phyloP scores from a whole-genome alignment of 2,329 filamentous ascomycete genomes.

The Talaromyces atroroseus region DNA sequence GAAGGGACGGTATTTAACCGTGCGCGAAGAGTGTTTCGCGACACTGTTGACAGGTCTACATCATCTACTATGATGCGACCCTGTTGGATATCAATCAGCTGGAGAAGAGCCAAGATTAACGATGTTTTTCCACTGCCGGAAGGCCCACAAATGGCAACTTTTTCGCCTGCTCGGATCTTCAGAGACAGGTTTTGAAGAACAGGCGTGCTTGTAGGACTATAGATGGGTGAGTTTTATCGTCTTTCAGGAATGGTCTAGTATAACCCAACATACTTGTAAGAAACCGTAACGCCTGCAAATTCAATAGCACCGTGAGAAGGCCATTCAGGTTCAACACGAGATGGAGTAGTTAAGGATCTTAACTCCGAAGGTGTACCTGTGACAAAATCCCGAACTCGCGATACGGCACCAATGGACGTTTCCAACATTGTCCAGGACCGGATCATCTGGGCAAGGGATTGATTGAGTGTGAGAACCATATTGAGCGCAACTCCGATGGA shows the following conservation, averaged over 20 bases:
- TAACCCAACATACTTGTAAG: slow-evolving; percentile 33
- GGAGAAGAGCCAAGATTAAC: slow-evolving; percentile 36
- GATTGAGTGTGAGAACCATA: slow-evolving; percentile 51
- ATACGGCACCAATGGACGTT: slow-evolving; percentile 53
- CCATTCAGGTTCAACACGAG: slow-evolving; percentile 34
- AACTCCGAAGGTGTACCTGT: slow-evolving; percentile 42
- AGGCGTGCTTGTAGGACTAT: slow-evolving; percentile 21
- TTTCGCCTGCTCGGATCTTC: slow-evolving; percentile 37
- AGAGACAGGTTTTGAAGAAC: slow-evolving; percentile 46
- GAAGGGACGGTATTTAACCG: slow-evolving; percentile 40
- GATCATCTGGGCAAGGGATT: slow-evolving; percentile 45
- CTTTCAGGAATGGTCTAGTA: not conserved
- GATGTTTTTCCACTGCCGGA: slow-evolving; percentile 36
- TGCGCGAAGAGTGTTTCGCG: slow-evolving; percentile 33
- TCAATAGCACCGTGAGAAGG: slow-evolving; percentile 39
- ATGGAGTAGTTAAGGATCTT: slow-evolving; percentile 32
- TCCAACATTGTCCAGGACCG: slow-evolving; percentile 54
- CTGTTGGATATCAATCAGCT: slow-evolving; percentile 35
- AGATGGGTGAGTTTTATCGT: not conserved
- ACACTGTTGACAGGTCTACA: slow-evolving; percentile 34
- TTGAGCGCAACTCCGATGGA: slow-evolving; percentile 50
- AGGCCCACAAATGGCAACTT: slow-evolving; percentile 38
- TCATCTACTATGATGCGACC: slow-evolving; percentile 40
- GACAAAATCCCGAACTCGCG: slow-evolving; percentile 50
- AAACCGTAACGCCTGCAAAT: slow-evolving; percentile 40